Base-by-base conservation (phyloP, 2,329 filamentous ascomycete species). In the Penicillium sp. region DNA sequence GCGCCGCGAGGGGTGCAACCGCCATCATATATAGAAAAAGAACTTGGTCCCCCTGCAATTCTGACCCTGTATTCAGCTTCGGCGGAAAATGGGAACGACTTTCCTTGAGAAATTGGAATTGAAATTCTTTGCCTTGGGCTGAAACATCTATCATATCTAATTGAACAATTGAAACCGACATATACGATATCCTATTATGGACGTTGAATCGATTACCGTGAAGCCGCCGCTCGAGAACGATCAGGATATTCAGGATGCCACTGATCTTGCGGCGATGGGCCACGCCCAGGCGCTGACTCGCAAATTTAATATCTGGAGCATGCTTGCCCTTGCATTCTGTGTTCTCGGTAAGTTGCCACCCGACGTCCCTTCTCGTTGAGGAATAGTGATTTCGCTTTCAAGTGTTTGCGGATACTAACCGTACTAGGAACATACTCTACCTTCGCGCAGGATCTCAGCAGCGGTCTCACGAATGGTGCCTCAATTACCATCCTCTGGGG, bases 241-340 rank as follows among this genome's bases (percentile, higher is more conserved):
- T 48, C 68, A 71, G 56, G 64, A 62, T 58, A 63, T 67, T 10
- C 69, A 74, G 54, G 74, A 76, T 72, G 74, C 72, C 18, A 67
- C 65, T 42, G 69, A 72, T 47, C 67, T 77, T 46, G 73, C 71
- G 2, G 69, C 66, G 9, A 65, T 76, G 59, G 75, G 75, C 56
- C 74, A 76, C 59, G 66, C 70, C 59, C 72, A 76, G 65, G 70
- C 70, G 42, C 61, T 78, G 29, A 67, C 68, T 9, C 70, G 75
- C 12, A 76, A 83, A 59, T 84, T 84, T 63, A 74, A 74, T 63
- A 65, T 77, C 6, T 78, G 75, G 77, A 82, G 79, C 65, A 82
- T 84, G 79, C 71, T 84, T 10, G 77, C 79, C 18, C 73, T 84
- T 18, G 78, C 81, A 26, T 82, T 84, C 53, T 81, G 76, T 52